Conservation (phyloP, 257 asterid genomes). For the Misopates orontium region DNA sequence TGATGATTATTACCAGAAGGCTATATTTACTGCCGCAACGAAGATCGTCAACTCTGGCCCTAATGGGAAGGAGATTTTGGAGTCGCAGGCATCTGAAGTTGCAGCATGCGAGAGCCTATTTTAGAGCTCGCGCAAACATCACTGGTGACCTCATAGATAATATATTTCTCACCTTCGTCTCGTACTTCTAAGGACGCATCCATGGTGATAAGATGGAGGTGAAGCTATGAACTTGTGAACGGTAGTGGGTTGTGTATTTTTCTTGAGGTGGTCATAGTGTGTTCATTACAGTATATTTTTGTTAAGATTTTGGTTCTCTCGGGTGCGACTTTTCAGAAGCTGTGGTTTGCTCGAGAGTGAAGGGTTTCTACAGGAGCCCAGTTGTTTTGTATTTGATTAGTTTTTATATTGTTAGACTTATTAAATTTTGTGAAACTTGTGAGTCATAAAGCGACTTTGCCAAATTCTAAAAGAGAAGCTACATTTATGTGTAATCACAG, state of each 20-base stretch:
- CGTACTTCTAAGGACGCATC: constrained; percentile 8
- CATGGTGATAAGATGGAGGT: constrained; percentile 4
- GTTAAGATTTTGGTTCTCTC: constrained; percentile 40
- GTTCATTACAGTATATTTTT: constrained; percentile 34
- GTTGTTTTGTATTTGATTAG: constrained; percentile 63
- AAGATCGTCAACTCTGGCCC: constrained; percentile 43
- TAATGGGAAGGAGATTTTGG: constrained; percentile 53
- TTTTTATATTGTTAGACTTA: constrained; percentile 42
- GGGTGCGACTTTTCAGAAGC: constrained; percentile 39
- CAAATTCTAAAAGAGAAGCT: constrained; percentile 22
- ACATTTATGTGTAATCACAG: neutral
- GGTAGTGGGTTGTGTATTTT: constrained; percentile 49
- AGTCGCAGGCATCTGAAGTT: constrained; percentile 63
- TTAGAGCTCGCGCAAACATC: constrained; percentile 31
- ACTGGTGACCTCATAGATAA: constrained; percentile 31
- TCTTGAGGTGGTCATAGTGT: constrained; percentile 45
- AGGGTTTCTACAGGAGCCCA: constrained; percentile 32
- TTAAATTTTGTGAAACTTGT: constrained; percentile 48
- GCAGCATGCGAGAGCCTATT: constrained; percentile 64
- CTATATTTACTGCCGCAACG: constrained; percentile 44
- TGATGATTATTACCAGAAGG: constrained; percentile 62
- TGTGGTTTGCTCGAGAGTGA: constrained; percentile 35
- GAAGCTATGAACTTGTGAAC: constrained; percentile 39
- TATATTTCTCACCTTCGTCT: constrained; percentile 30
- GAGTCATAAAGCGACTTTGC: constrained; percentile 47